These are phyloP conservation scores for Selaginella tamariscina DNA, from an alignment of 75 land plant species.

Conservation along the genomic window DNA sequence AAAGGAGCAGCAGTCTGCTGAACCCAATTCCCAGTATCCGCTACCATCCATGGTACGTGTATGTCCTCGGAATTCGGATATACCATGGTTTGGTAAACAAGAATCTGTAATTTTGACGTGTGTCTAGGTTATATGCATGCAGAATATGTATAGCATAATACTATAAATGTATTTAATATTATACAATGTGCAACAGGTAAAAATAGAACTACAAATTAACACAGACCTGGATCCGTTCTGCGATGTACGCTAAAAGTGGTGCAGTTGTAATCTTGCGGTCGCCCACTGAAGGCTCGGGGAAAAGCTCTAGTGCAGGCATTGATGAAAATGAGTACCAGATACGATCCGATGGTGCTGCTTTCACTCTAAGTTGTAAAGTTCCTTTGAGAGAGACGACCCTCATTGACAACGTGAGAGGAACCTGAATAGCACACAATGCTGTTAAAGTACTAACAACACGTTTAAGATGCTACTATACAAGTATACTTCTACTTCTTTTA, in stretches of 20 bases:
- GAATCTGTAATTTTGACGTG: constrained; percentile 34
- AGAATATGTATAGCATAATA: neutral
- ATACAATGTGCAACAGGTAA: neutral
- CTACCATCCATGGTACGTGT: constrained; percentile 67
- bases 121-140: neutral
- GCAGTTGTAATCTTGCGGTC: constrained; percentile 57
- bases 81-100: constrained; percentile 57
- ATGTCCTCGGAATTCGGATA: constrained; percentile 69
- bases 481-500: too few relatives aligned
- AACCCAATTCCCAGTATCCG: constrained; percentile 83
- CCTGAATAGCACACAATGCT: constrained; percentile 27
- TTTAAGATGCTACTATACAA: too few relatives aligned
- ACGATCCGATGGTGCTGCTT: constrained; percentile 88
- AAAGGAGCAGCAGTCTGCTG: constrained; percentile 53
- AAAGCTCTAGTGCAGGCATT: constrained; percentile 67
- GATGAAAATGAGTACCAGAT: constrained; percentile 74
- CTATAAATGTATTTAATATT: neutral
- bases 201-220: neutral
- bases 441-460: too few relatives aligned
- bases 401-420: constrained; percentile 66
- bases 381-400: constrained; percentile 49
- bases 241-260: constrained; percentile 46
- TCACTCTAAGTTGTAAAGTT: constrained; percentile 53
- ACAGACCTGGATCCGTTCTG: constrained; percentile 64
- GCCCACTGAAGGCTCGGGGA: constrained; percentile 65